Conservation (phyloP, 108 stramenopile species). For the Cyclotella sp. region DNA sequence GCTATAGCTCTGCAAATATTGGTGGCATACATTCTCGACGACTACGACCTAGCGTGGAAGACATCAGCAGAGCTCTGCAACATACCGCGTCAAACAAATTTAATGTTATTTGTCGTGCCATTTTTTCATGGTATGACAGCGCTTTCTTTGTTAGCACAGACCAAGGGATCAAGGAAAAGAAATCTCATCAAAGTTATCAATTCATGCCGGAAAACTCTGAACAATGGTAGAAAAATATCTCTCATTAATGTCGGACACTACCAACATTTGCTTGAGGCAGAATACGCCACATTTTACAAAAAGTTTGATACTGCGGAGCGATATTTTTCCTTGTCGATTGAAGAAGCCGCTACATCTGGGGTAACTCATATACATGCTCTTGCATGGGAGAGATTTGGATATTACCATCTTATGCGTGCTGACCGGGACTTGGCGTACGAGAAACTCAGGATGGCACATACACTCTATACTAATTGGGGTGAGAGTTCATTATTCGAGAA, state of each 20-base stretch:
- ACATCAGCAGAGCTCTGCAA: not conserved
- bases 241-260: not conserved
- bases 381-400: constrained; percentile 13
- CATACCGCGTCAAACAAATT: not conserved
- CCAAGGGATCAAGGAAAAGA: not conserved
- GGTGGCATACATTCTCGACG: not conserved
- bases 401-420: not conserved
- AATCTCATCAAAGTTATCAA: not conserved
- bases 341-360: not conserved
- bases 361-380: constrained; percentile 12
- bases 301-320: constrained; percentile 11
- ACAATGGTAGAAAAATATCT: not conserved
- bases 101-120: not conserved
- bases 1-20: not conserved
- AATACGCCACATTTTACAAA: not conserved
- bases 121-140: constrained; percentile 22
- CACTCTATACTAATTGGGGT: not conserved
- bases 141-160: not conserved
- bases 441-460: not conserved
- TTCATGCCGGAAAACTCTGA: constrained; percentile 1
- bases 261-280: constrained; percentile 15
- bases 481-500: not conserved
- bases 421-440: not conserved
- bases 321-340: not conserved
- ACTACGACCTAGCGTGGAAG: constrained; percentile 7